Evolutionary conservation across 176 grass and related monocot genomes (phyloP), one percentile per base, ranked within the genome.

Genomic region (Cenchrus americanus): DNA sequence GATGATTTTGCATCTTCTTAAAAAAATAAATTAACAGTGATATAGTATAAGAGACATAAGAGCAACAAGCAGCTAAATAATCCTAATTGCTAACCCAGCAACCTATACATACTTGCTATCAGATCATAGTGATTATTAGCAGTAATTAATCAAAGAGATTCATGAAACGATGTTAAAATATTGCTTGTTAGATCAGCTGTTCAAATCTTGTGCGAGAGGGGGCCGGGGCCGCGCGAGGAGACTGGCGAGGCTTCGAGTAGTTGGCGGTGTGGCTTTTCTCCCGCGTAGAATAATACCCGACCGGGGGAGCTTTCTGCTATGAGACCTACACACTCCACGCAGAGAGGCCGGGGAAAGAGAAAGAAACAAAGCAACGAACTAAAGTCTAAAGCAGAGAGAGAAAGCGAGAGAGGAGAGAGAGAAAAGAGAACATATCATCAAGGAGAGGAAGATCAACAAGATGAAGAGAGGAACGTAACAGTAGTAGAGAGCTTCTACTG

Each of bases 261-360:
- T 83, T 93, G 84, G 73, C 74, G 37, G 34, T 3, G 87, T 80
- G 47, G 59, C 82, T 85, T 91, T 94, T 79, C 62, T 67, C 54
- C 77, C 84, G 62, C 68, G 81, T 82, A 93, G 86, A 93, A 95
- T 95, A 95, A 87, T 90, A 94, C 75, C 40, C 67, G 34, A 12
- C 71, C 18, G 34, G 50, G 50, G 80, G 76, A 69, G 71, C 89
- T 87, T 88, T 90, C 84, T 48, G 71, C 22, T 72, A 76, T 17
- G 50, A 69, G 84, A 86, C 78, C 65, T 26, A 52, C 69, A 72
- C 70, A 73, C 71, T 73, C 70, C n/a, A 37, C 34, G 34, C 34
- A 83, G 0, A 72, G 19, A 48, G 42, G n/a, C n/a, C n/a, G n/a
- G 51, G 63, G 42, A 65, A 22, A 67, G 66, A 77, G 65, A 85